phyloP scores from a whole-genome alignment of 768 basidiomycete genomes.

The Imleria badia region DNA sequence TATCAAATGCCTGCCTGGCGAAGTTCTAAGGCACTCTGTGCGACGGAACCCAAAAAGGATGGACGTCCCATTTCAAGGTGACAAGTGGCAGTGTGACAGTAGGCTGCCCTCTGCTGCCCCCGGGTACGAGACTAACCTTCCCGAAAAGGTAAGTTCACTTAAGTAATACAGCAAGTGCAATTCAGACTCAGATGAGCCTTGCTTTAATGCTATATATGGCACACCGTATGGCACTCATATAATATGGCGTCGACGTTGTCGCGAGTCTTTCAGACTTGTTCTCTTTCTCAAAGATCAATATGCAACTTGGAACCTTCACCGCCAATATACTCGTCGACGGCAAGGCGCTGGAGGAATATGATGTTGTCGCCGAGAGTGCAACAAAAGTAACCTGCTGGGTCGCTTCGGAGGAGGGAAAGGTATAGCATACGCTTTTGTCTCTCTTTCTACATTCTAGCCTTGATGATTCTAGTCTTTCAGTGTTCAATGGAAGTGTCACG shows the following conservation, averaged over 20 bases:
- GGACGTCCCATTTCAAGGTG: no score
- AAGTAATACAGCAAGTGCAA: no score
- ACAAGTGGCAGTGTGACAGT: no score
- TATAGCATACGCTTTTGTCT: not conserved
- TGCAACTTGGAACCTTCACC: slow-evolving; percentile 18
- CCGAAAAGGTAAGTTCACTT: no score
- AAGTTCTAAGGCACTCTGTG: no score
- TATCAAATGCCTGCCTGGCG: no score
- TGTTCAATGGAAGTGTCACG: slow-evolving; percentile 13
- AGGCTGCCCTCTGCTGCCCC: no score
- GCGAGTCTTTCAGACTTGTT: not conserved
- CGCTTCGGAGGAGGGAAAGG: slow-evolving; percentile 24
- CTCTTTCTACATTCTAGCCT: not conserved
- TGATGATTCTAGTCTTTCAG: slow-evolving; percentile 6
- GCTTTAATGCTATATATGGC: no score
- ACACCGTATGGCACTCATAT: no score
- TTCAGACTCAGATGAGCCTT: no score
- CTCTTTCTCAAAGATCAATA: not conserved
- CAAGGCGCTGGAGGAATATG: slow-evolving; percentile 13
- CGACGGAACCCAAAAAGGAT: no score
- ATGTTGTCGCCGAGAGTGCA: not conserved
- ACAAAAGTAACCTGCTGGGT: slow-evolving; percentile 23
- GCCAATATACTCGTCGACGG: slow-evolving; percentile 15
- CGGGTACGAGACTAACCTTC: no score
- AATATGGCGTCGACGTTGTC: not conserved